Conservation (phyloP, 1,139 yeast species). For the Blastobotrys illinoisensis region DNA sequence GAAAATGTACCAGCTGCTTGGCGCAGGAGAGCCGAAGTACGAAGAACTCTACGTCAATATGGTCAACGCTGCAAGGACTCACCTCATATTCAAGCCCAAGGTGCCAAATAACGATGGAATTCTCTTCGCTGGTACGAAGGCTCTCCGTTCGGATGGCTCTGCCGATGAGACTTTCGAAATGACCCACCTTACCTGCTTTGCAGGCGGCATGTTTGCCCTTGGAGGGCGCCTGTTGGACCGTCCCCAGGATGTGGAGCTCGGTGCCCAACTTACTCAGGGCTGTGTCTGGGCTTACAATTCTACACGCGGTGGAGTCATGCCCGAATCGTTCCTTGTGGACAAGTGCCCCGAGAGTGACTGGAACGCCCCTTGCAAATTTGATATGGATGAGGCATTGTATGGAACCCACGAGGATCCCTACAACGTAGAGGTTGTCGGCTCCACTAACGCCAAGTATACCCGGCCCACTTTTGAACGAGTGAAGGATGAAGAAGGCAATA, state of each 20-base stretch:
- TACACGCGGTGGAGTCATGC: conserved; percentile 41
- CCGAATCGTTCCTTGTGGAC: conserved; percentile 39
- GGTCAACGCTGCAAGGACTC: conserved; percentile 36
- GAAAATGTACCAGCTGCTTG: conserved; percentile 49
- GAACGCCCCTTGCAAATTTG: conserved; percentile 5
- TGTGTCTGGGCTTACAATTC: conserved; percentile 59
- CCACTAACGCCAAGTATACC: background rate
- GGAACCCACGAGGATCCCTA: background rate
- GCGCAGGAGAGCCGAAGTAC: conserved; percentile 41
- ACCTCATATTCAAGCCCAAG: conserved; percentile 42
- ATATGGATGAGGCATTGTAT: background rate
- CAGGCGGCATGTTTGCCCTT: conserved; percentile 54
- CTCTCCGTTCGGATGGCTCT: conserved; percentile 18
- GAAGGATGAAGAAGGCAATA: conserved; percentile 19
- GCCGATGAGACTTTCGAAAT: conserved; percentile 20
- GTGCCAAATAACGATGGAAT: conserved; percentile 41
- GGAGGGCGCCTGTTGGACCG: conserved; percentile 53
- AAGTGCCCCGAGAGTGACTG: conserved; percentile 29
- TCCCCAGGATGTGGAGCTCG: conserved; percentile 51
- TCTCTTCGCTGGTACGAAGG: conserved; percentile 42
- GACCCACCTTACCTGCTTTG: conserved; percentile 65
- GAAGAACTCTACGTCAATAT: conserved; percentile 35
- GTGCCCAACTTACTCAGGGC: conserved; percentile 58
- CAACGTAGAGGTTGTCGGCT: background rate
- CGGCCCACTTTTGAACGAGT: conserved; percentile 19